These are phyloP conservation scores for Lactifluus subvellereus DNA, from an alignment of 768 basidiomycete species.

Conservation along the genomic window DNA sequence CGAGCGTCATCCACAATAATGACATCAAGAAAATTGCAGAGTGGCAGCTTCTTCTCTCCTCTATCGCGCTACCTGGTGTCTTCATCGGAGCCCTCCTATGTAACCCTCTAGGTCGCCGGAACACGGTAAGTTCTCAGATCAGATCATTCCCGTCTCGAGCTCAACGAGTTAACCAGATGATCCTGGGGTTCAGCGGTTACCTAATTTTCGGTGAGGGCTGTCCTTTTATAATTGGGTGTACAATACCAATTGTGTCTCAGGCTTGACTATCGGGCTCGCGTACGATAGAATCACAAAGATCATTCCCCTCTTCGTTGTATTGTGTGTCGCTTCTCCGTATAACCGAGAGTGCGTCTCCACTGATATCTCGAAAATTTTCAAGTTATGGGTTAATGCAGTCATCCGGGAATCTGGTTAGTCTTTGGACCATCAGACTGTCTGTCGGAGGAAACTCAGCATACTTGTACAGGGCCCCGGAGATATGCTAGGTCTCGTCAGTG, in stretches of 20 bases:
- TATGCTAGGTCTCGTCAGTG: slow-evolving; percentile 61
- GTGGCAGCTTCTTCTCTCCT: slow-evolving; percentile 60
- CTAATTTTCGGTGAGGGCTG: slow-evolving; percentile 48
- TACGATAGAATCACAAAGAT: slow-evolving; percentile 61
- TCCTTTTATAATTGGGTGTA: slow-evolving; percentile 1
- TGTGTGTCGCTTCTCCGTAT: slow-evolving; percentile 38
- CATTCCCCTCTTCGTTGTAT: slow-evolving; percentile 59
- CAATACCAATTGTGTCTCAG: slow-evolving; percentile 26
- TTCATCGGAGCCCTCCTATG: slow-evolving; percentile 38
- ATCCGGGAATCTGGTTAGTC: slow-evolving; percentile 48
- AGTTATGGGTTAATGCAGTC: slow-evolving; percentile 72
- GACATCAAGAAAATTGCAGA: slow-evolving; percentile 58
- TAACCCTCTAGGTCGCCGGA: slow-evolving; percentile 50
- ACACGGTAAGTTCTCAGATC: slow-evolving; percentile 41
- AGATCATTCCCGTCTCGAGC: not conserved
- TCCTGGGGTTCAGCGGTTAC: slow-evolving; percentile 63
- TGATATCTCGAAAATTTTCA: not conserved
- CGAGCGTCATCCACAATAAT: slow-evolving; percentile 52
- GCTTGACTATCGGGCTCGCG: slow-evolving; percentile 51
- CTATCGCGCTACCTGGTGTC: slow-evolving; percentile 55
- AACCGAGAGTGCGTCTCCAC: not conserved
- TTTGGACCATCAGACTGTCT: not conserved
- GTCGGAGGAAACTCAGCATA: not conserved
- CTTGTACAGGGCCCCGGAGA: slow-evolving; percentile 57
- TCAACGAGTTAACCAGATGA: slow-evolving; percentile 41